phyloP scores from a whole-genome alignment of 75 land plant genomes.

The Isoetes taiwanensis region DNA sequence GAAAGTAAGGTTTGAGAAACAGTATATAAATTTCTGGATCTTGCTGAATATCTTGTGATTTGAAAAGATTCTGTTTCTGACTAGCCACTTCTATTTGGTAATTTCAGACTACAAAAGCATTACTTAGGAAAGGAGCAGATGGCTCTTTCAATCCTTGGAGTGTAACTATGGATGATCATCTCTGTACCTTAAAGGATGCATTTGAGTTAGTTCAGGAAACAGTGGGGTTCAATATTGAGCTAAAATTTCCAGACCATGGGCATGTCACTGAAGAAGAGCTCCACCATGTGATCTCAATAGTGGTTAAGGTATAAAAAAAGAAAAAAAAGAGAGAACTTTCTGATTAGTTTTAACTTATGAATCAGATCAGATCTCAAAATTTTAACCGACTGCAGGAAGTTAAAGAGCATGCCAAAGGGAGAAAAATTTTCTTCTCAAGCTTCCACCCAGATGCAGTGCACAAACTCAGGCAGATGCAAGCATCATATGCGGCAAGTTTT shows the following conservation, averaged over 20 bases:
- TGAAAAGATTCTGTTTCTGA: not conserved
- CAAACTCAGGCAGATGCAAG: constrained; percentile 39
- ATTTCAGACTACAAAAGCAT: constrained; percentile 36
- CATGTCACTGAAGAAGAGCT: constrained; percentile 37
- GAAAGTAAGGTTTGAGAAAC: constrained; percentile 5
- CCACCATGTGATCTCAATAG: constrained; percentile 26
- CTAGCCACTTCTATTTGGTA: not conserved
- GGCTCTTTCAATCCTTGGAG: constrained; percentile 47
- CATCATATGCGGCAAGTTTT: constrained; percentile 51
- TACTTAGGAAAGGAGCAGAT: constrained; percentile 44
- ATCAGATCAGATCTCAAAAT: not conserved
- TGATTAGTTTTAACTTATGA: too few relatives aligned
- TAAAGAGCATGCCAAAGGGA: constrained; percentile 26
- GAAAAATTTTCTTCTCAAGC: constrained; percentile 61
- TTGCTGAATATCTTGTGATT: not conserved
- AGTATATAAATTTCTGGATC: not conserved
- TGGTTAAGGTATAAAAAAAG: constrained; percentile 33
- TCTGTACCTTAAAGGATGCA: constrained; percentile 65
- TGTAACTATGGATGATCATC: constrained; percentile 49
- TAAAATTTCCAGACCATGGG: constrained; percentile 63
- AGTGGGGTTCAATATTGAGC: constrained; percentile 78
- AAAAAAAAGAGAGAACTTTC: not conserved
- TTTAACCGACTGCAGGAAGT: constrained; percentile 29
- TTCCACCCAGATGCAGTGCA: constrained; percentile 86
- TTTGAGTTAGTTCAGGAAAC: constrained; percentile 51